Evolutionary conservation across 1,284 basidiomycete species (phyloP).

Genomic region (Fomitopsis schrenkii): DNA sequence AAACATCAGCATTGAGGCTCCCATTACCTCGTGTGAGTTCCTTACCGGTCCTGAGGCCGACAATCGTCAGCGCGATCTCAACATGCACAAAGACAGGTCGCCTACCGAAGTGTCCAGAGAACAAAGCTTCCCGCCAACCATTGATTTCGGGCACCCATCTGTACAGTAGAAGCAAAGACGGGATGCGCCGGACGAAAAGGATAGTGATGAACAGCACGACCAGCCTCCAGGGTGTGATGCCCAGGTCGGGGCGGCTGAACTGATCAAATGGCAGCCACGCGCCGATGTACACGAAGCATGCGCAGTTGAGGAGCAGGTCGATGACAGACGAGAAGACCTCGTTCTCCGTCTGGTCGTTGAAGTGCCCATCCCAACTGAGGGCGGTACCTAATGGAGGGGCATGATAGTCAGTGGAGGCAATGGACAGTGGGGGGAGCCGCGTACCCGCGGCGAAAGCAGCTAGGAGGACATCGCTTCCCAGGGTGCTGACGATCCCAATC

Average conservation of each 20-base stretch:
- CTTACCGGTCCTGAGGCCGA: slow-evolving; percentile 48
- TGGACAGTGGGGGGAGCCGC: slow-evolving; percentile 5
- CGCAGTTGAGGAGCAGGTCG: slow-evolving; percentile 81
- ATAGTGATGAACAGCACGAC: slow-evolving; percentile 65
- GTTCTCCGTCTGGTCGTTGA: slow-evolving; percentile 81
- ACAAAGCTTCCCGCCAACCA: slow-evolving; percentile 76
- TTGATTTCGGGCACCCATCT: slow-evolving; percentile 82
- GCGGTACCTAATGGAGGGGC: slow-evolving; percentile 53
- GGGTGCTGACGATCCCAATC: slow-evolving; percentile 71
- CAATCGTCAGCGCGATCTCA: not conserved
- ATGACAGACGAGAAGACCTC: slow-evolving; percentile 88
- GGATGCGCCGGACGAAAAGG: slow-evolving; percentile 73
- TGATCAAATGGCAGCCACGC: slow-evolving; percentile 81
- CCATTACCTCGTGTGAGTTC: not conserved
- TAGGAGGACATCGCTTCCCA: slow-evolving; percentile 85
- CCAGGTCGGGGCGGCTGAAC: slow-evolving; percentile 60
- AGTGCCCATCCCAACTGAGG: slow-evolving; percentile 93
- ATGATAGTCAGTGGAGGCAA: no score
- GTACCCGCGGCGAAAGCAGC: slow-evolving; percentile 89
- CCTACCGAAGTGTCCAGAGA: slow-evolving; percentile 84
- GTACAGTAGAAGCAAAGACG: slow-evolving; percentile 70
- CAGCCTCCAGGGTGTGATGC: slow-evolving; percentile 73
- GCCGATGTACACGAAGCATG: slow-evolving; percentile 87
- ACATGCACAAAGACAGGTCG: not conserved
- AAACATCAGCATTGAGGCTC: not conserved